These are phyloP conservation scores for Suillus ampliporus DNA, from an alignment of 768 basidiomycete species.

Conservation along the genomic window DNA sequence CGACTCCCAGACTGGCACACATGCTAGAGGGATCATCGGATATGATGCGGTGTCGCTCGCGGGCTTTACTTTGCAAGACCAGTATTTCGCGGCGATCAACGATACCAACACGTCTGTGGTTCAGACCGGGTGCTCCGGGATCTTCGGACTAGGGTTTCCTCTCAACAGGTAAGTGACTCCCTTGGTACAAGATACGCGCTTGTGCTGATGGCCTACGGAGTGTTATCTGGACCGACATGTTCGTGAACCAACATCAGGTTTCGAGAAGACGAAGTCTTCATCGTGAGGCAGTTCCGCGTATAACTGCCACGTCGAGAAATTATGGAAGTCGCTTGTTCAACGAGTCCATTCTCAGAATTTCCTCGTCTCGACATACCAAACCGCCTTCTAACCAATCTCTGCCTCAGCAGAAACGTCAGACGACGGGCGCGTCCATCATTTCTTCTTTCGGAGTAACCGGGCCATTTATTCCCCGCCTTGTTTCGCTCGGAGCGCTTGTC, in stretches of 20 bases:
- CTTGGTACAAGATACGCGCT: neutral
- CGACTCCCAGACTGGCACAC: slow-evolving; percentile 73
- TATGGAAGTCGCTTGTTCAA: slow-evolving; percentile 26
- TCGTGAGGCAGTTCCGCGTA: slow-evolving; percentile 5
- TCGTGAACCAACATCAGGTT: slow-evolving; percentile 24
- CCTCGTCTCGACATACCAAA: slow-evolving; percentile 6
- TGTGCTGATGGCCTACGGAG: slow-evolving; percentile 33
- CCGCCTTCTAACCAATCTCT: slow-evolving; percentile 1
- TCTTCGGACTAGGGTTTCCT: slow-evolving; percentile 80
- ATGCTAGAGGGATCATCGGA: slow-evolving; percentile 68
- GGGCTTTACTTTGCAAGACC: slow-evolving; percentile 51
- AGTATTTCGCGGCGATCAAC: slow-evolving; percentile 71
- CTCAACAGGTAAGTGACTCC: slow-evolving; percentile 58
- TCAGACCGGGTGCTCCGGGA: slow-evolving; percentile 63
- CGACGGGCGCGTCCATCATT: slow-evolving; percentile 37
- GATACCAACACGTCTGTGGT: slow-evolving; percentile 69
- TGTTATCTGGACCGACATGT: slow-evolving; percentile 51
- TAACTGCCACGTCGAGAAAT: slow-evolving; percentile 18
- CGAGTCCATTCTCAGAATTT: slow-evolving; percentile 10
- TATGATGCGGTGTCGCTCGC: slow-evolving; percentile 61
- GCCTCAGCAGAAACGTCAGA: slow-evolving; percentile 12
- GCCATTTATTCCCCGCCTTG: slow-evolving; percentile 54
- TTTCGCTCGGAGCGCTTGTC: slow-evolving; percentile 41
- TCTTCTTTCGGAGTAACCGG: slow-evolving; percentile 48
- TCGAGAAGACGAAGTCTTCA: slow-evolving; percentile 3